These are phyloP conservation scores for Bipolaris zeicola DNA, from an alignment of 2,329 filamentous ascomycete species.

Conservation along the genomic window DNA sequence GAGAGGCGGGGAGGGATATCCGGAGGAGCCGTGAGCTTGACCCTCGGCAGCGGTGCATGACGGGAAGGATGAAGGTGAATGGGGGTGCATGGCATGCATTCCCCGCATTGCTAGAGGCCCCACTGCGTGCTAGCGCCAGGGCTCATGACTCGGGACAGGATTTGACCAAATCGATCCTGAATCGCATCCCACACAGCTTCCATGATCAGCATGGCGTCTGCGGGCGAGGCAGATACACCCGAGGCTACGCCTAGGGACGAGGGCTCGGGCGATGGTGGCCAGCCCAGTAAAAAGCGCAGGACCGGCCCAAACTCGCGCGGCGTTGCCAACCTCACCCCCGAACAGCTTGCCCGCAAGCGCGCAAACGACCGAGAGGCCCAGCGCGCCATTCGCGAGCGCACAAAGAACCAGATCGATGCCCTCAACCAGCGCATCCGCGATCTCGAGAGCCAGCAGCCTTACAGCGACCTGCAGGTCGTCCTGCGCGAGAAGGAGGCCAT, in stretches of 20 bases:
- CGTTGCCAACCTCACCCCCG: constrained; percentile 84
- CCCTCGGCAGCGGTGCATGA: background rate
- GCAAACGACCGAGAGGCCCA: constrained; percentile 91
- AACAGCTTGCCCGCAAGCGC: constrained; percentile 86
- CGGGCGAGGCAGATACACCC: constrained; percentile 28
- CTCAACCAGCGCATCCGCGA: constrained; percentile 76
- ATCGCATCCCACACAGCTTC: constrained; percentile 16
- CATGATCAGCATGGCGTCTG: constrained; percentile 29
- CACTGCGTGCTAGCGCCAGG: background rate
- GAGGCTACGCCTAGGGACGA: constrained; percentile 24
- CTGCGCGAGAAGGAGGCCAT: constrained; percentile 77
- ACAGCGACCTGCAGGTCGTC: constrained; percentile 79
- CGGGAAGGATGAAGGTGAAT: background rate
- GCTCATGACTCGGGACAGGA: constrained; percentile 21
- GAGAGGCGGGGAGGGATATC: constrained; percentile 3
- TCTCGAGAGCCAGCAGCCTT: constrained; percentile 78
- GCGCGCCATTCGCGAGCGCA: constrained; percentile 81
- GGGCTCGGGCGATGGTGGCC: constrained; percentile 23
- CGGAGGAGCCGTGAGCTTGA: background rate
- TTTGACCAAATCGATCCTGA: constrained; percentile 15
- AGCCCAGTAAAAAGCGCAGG: constrained; percentile 41
- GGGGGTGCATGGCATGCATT: background rate
- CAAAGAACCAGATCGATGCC: constrained; percentile 76
- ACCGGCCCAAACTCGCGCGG: constrained; percentile 64
- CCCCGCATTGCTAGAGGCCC: constrained; percentile 2